Percentiles rank a stretch among this genome's conserved stretches.
Conservation (phyloP, 176 grass and related monocot genomes). For the Rhipidocladum racemiflorum region DNA sequence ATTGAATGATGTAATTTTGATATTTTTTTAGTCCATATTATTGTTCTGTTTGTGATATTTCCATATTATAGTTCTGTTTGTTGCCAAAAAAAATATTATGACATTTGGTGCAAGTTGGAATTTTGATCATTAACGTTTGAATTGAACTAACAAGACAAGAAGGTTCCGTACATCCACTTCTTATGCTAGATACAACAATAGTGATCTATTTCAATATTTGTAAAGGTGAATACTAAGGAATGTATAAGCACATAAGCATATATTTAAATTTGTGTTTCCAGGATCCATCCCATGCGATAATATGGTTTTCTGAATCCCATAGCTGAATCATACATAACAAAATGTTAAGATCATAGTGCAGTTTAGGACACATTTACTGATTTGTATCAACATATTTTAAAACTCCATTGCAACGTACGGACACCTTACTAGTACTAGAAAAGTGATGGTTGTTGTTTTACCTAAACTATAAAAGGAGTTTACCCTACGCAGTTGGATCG, state of each 20-base stretch:
- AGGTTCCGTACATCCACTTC: background rate
- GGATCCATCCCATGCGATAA: background rate
- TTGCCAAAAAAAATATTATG: background rate
- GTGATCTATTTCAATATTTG: background rate
- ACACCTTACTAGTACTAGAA: background rate
- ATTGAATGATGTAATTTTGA: background rate
- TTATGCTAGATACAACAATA: background rate
- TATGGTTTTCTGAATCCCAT: background rate
- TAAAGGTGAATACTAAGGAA: background rate
- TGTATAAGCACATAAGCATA: background rate
- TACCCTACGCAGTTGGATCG: too few relatives aligned
- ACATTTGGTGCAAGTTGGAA: background rate
- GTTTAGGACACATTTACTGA: background rate
- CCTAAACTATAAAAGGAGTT: too few relatives aligned
- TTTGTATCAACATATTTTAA: background rate
- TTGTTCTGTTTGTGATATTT: background rate
- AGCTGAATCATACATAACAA: background rate
- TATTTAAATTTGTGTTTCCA: background rate
- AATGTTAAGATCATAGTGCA: too few relatives aligned
- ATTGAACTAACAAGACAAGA: too few relatives aligned
- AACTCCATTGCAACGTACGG: rapidly evolving
- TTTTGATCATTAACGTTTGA: too few relatives aligned
- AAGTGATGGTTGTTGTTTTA: too few relatives aligned
- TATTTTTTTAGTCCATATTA: background rate
- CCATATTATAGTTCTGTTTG: background rate